phyloP scores from a whole-genome alignment of 108 stramenopile species.

The Discostella stelligeroides region DNA sequence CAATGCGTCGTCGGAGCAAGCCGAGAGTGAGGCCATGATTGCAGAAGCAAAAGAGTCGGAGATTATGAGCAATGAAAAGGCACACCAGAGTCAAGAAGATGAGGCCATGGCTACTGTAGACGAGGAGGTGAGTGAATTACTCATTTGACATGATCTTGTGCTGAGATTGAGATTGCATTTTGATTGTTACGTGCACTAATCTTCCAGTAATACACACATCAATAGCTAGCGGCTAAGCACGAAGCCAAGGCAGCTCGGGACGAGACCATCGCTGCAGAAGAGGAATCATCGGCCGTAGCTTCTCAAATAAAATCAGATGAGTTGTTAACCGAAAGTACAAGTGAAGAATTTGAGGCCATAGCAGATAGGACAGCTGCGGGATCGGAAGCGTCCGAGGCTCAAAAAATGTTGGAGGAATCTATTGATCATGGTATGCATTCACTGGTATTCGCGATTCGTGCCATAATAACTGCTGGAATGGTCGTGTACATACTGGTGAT shows the following conservation, averaged over 20 bases:
- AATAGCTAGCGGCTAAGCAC: slow-evolving; percentile 15
- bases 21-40: slow-evolving; percentile 8
- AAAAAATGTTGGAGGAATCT: slow-evolving; percentile 21
- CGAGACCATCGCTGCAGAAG: slow-evolving; percentile 26
- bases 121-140: slow-evolving; percentile 26
- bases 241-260: slow-evolving; percentile 23
- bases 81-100: slow-evolving; percentile 23
- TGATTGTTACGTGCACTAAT: neutral
- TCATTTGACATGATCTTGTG: too few relatives aligned
- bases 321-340: slow-evolving; percentile 20
- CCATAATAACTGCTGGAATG: slow-evolving; percentile 24
- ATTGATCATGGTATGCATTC: slow-evolving; percentile 24
- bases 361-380: slow-evolving; percentile 17
- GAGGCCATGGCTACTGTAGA: slow-evolving; percentile 22
- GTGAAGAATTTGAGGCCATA: slow-evolving; percentile 36
- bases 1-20: slow-evolving; percentile 13
- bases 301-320: slow-evolving; percentile 29
- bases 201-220: neutral
- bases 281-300: slow-evolving; percentile 12
- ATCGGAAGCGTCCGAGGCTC: slow-evolving; percentile 24
- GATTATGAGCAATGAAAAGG: slow-evolving; percentile 12
- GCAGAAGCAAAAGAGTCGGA: slow-evolving; percentile 13
- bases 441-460: slow-evolving; percentile 14
- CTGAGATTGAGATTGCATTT: neutral
- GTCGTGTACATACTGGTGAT: slow-evolving; percentile 30